Conservation (phyloP, 768 basidiomycete species). For the Pleurotus tuber-regium region DNA sequence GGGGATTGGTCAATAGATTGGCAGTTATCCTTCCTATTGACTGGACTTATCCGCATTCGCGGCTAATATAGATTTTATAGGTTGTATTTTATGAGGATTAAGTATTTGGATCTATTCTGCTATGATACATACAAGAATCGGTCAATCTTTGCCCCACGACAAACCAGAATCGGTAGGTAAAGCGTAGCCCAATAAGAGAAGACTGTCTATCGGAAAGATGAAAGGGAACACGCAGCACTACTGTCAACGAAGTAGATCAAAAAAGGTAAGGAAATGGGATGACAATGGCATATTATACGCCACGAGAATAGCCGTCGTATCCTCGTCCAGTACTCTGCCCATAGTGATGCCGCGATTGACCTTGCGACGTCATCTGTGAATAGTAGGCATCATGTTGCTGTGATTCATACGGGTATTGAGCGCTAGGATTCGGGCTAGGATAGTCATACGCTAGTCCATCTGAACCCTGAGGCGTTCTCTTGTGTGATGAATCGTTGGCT, state of each 20-base stretch:
- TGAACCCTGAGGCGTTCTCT: slow-evolving; percentile 18
- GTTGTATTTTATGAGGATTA: slow-evolving; percentile 5
- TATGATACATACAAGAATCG: slow-evolving; percentile 10
- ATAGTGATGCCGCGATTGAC: slow-evolving; percentile 29
- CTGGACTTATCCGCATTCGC: too few species aligned
- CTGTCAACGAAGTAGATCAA: too few species aligned
- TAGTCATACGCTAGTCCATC: slow-evolving; percentile 31
- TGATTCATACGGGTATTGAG: not conserved
- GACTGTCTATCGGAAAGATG: slow-evolving; percentile 3
- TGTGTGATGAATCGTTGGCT: slow-evolving; percentile 21
- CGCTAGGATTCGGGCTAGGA: slow-evolving; percentile 15
- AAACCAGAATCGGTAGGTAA: slow-evolving; percentile 7
- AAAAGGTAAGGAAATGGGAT: slow-evolving; percentile 17
- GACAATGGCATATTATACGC: slow-evolving; percentile 25
- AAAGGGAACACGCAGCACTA: slow-evolving; percentile 13
- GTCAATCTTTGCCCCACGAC: slow-evolving; percentile 2
- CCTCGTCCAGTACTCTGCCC: slow-evolving; percentile 29
- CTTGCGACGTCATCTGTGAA: not conserved
- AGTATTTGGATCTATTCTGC: slow-evolving; percentile 4
- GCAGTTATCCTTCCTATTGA: too few species aligned
- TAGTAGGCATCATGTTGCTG: slow-evolving; percentile 14
- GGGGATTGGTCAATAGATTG: too few species aligned
- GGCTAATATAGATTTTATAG: not conserved
- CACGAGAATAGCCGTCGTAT: slow-evolving; percentile 21
- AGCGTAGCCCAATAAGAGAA: slow-evolving; percentile 1